Conservation (phyloP, 2,329 filamentous ascomycete genomes). For the Colletotrichum lupini region DNA sequence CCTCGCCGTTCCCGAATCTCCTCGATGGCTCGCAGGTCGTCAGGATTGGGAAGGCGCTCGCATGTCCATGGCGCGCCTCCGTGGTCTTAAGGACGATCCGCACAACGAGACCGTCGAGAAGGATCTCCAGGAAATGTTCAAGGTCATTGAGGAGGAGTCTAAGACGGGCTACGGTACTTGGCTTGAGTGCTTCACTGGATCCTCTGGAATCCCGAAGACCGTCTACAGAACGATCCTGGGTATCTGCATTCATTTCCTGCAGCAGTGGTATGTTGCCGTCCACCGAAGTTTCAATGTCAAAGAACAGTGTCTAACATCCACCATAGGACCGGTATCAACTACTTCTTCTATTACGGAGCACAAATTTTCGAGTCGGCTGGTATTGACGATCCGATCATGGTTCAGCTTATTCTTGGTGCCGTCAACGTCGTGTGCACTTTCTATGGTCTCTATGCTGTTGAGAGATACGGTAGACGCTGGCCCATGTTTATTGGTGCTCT, state of each 20-base stretch:
- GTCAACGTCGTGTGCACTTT: constrained; percentile 78
- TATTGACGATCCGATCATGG: constrained; percentile 73
- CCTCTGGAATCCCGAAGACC: constrained; percentile 64
- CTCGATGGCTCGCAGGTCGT: constrained; percentile 64
- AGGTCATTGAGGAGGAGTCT: constrained; percentile 57
- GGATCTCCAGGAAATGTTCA: constrained; percentile 64
- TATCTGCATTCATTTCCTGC: constrained; percentile 71
- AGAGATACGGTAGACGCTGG: constrained; percentile 74
- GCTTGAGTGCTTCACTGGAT: constrained; percentile 71
- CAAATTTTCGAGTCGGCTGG: constrained; percentile 76
- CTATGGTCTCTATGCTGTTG: constrained; percentile 74
- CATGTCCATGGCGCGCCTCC: constrained; percentile 63
- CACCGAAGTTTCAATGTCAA: neutral
- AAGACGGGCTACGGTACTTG: constrained; percentile 60
- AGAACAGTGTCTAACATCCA: neutral
- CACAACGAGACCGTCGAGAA: constrained; percentile 56
- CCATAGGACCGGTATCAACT: constrained; percentile 61
- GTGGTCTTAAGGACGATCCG: constrained; percentile 60
- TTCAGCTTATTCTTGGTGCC: constrained; percentile 74
- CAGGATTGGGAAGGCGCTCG: constrained; percentile 60
- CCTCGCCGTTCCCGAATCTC: constrained; percentile 65
- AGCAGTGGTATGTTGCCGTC: constrained; percentile 61
- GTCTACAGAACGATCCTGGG: constrained; percentile 74
- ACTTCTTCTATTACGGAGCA: constrained; percentile 74
- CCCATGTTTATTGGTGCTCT: constrained; percentile 73